A percentile compares a stretch with the other conserved stretches of the same genome.
Conservation (phyloP, 2,329 filamentous ascomycete genomes). For the Tetracladium maxilliforme region DNA sequence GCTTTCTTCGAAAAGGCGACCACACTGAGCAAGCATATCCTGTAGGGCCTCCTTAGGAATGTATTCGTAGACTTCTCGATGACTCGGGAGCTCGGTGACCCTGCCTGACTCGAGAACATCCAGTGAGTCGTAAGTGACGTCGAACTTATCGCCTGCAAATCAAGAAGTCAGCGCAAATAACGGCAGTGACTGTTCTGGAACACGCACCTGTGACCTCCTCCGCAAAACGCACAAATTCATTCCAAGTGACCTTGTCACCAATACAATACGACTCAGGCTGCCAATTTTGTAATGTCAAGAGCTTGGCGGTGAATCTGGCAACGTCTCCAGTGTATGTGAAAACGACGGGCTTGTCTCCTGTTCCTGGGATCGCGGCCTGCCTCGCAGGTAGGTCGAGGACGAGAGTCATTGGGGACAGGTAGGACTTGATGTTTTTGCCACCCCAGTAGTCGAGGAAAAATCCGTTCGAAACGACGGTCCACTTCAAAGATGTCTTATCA, state of each 20-base stretch:
- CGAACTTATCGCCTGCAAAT: slow-evolving; percentile 6
- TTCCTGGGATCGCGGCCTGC: slow-evolving; percentile 9
- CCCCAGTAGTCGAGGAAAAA: slow-evolving; percentile 9
- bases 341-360: slow-evolving; percentile 6
- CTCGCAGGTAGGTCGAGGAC: slow-evolving; percentile 8
- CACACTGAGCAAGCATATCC: slow-evolving; percentile 8
- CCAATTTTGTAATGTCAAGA: slow-evolving; percentile 8
- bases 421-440: slow-evolving; percentile 6
- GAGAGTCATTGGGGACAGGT: slow-evolving; percentile 6
- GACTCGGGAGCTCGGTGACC: slow-evolving; percentile 9
- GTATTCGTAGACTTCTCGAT: slow-evolving; percentile 7
- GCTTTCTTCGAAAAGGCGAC: slow-evolving; percentile 5
- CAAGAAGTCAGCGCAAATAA: too few species aligned
- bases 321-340: slow-evolving; percentile 12
- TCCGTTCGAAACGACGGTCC: slow-evolving; percentile 7
- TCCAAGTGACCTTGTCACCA: slow-evolving; percentile 12
- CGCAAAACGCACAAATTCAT: slow-evolving; percentile 10
- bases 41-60: slow-evolving; percentile 11
- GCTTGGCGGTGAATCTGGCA: slow-evolving; percentile 8
- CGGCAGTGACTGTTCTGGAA: too few species aligned
- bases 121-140: slow-evolving; percentile 11
- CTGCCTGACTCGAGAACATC: slow-evolving; percentile 7
- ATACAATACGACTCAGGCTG: slow-evolving; percentile 6
- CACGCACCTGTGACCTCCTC: slow-evolving; percentile 9
- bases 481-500: slow-evolving; percentile 6